Conservation (phyloP, 139 green algal species). For the Closterium sp. region DNA sequence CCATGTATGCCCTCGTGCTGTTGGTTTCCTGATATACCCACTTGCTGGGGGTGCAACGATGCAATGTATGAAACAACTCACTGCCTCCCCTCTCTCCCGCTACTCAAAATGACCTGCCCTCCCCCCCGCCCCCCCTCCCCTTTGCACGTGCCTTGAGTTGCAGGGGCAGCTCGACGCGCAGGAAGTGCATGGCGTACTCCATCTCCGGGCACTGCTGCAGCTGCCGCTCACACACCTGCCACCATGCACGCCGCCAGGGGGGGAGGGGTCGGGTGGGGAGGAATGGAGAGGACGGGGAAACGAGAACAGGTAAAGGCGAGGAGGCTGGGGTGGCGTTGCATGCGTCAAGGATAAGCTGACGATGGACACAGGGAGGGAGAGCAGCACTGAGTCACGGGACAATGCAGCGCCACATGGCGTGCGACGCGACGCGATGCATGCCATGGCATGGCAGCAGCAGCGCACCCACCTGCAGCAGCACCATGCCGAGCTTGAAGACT, state of each 20-base stretch:
- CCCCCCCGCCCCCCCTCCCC: background rate
- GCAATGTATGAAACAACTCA: no score
- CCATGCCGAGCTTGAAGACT: slow-evolving; percentile 44
- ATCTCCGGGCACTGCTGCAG: slow-evolving; percentile 34
- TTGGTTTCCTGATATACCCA: no score
- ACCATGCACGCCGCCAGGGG: background rate
- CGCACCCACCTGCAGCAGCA: slow-evolving; percentile 40
- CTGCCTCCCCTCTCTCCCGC: no score
- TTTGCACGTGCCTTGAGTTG: background rate
- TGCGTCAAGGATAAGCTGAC: no score
- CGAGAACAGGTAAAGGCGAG: background rate
- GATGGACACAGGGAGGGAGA: background rate
- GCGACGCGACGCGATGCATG: background rate
- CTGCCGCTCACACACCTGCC: slow-evolving; percentile 27
- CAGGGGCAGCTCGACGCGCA: slow-evolving; percentile 1
- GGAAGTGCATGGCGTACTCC: slow-evolving; percentile 30
- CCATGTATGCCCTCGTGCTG: no score
- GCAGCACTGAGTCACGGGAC: background rate
- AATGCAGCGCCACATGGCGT: background rate
- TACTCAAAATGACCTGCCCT: no score
- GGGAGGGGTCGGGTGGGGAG: no score
- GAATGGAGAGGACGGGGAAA: background rate
- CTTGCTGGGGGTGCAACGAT: no score
- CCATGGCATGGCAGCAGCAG: background rate
- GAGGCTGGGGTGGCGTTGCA: no score